A percentile compares a stretch with the other conserved stretches of the same genome.
Evolutionary conservation across 192 early-diverging fungal species (phyloP).

Genomic region (Coemansia aciculifera): DNA sequence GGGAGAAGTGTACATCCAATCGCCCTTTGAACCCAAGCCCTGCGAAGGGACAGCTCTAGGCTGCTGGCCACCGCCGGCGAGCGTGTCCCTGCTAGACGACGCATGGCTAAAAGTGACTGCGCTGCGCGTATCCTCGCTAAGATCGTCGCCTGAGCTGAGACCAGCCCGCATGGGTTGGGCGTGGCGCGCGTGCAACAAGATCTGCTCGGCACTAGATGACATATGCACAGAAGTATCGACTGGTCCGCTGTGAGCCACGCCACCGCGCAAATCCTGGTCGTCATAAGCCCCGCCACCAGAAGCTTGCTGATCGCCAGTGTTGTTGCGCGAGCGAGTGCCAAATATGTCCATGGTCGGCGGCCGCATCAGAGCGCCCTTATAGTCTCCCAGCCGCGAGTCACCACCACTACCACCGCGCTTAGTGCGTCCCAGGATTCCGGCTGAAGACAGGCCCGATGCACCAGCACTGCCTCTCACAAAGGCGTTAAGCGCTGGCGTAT

Average conservation of each 20-base stretch:
- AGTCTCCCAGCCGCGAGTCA: constrained; percentile 40
- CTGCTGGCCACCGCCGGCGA: not conserved
- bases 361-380: constrained; percentile 30
- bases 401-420: constrained; percentile 37
- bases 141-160: constrained; percentile 17
- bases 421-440: constrained; percentile 14
- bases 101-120: not conserved
- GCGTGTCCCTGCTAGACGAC: not conserved
- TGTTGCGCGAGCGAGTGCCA: constrained; percentile 21
- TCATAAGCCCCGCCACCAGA: not conserved
- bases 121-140: constrained; percentile 5
- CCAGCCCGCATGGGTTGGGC: constrained; percentile 7
- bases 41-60: constrained; percentile 1
- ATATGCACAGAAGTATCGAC: constrained; percentile 20
- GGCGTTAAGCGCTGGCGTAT: not conserved
- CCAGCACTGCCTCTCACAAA: not conserved
- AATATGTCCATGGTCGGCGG: constrained; percentile 33
- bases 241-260: constrained; percentile 19
- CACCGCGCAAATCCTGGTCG: not conserved
- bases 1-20: constrained; percentile 31
- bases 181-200: not conserved
- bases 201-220: constrained; percentile 3
- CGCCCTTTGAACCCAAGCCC: not conserved
- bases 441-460: not conserved
- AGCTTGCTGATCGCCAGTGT: constrained; percentile 8